Evolutionary conservation across 306 rosid species (phyloP), one percentile per base, ranked within the genome.

Genomic region (Herpetospermum pedunculosum): DNA sequence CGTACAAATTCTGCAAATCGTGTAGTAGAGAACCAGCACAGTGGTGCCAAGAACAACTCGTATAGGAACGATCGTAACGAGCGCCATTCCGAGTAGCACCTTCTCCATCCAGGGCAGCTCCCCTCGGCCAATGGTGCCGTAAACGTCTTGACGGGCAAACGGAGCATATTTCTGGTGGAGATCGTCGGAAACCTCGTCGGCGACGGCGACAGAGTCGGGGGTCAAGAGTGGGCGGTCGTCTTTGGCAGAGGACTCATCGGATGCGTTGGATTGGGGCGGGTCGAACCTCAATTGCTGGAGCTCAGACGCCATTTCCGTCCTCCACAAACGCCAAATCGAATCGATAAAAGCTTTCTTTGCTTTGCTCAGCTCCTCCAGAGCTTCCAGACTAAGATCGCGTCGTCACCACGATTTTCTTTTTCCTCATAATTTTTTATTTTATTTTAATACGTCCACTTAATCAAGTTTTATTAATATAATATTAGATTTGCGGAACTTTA

Each of bases 81-180:
- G 21, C 0, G 96, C 96, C 68, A 89, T 68, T 13, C 85, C 91
- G 6, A 95, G 84, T 26, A 89, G 60, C 16, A 87, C 78, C 83
- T 89, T 91, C 96, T 91, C 99, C 84, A 53, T 81, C 15, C 83
- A 10, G 11, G 92, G 77, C 28, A 95, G 77, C 70, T 88, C 90
- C 62, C 99, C 92, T n/a, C 92, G 86, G 16, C 99, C 99, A 97
- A 91, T 87, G n/a, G 84, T 75, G 16, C 99, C 99, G 80, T 95
- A 95, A 9, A 67, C 86, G 55, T 95, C 99, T 73, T 75, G 79
- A 0, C 99, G 81, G 26, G 83, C 97, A 76, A 44, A 95, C 0
- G 99, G 91, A 0, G 96, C 92, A 82, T 59, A 95, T 79, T 89
- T 91, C 85, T 85, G 90, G 80, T 94, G 95, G 2, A 91, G 83